These are phyloP conservation scores for Cercospora brassicicola DNA, from an alignment of 2,329 filamentous ascomycete species.

Conservation along the genomic window DNA sequence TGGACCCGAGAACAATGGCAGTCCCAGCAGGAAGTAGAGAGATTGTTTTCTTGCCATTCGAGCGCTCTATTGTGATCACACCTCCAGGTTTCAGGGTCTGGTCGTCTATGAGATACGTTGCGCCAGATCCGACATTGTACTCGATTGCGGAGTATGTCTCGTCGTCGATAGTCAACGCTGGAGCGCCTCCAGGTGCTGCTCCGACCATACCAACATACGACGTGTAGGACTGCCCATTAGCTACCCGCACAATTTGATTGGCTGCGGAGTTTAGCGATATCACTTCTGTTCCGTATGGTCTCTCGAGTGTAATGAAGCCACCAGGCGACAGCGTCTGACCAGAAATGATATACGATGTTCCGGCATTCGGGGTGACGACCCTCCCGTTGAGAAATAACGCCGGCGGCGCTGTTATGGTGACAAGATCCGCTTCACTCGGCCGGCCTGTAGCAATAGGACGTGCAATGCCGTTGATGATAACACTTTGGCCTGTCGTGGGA, in stretches of 20 bases:
- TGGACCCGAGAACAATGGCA: slow-evolving; percentile 20
- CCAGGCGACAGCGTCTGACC: slow-evolving; percentile 33
- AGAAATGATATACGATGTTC: slow-evolving; percentile 32
- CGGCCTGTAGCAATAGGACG: slow-evolving; percentile 10
- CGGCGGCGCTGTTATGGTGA: slow-evolving; percentile 34
- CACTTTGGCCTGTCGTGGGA: slow-evolving; percentile 40
- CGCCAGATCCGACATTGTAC: slow-evolving; percentile 33
- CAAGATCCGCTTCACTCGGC: slow-evolving; percentile 9
- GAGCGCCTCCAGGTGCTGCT: slow-evolving; percentile 25
- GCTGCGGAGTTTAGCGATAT: slow-evolving; percentile 39
- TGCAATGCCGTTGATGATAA: slow-evolving; percentile 42
- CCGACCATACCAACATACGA: slow-evolving; percentile 23
- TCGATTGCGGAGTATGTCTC: slow-evolving; percentile 32
- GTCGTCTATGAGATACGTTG: slow-evolving; percentile 41
- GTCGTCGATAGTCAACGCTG: slow-evolving; percentile 33
- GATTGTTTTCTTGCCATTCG: slow-evolving; percentile 36
- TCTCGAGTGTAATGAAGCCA: slow-evolving; percentile 29
- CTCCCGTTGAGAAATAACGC: slow-evolving; percentile 36
- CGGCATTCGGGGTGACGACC: slow-evolving; percentile 31
- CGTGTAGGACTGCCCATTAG: slow-evolving; percentile 30
- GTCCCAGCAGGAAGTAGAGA: slow-evolving; percentile 40
- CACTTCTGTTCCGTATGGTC: slow-evolving; percentile 31
- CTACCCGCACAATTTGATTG: slow-evolving; percentile 24
- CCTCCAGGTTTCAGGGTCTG: slow-evolving; percentile 43
- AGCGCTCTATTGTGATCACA: slow-evolving; percentile 27